Base-by-base conservation (phyloP, 2,329 filamentous ascomycete genomes). In the Paracorniculantispora psalliotae region DNA sequence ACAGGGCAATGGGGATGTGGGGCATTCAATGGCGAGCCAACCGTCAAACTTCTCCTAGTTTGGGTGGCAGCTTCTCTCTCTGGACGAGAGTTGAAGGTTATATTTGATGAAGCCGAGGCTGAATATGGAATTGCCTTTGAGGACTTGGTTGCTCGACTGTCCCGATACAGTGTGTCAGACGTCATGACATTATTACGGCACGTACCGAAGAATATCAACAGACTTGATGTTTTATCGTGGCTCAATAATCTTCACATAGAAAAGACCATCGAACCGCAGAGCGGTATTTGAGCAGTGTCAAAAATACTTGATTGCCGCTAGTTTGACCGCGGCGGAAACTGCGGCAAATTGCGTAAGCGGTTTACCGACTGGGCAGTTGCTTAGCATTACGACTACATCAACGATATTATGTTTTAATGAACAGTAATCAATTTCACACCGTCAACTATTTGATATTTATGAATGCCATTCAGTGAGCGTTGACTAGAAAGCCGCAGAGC, bases 1-100 rank as follows among this genome's bases (percentile, higher is more conserved):
- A 67, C 66, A 1, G 71, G 70, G 0, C 61, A 68, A 3, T 73
- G 72, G 71, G 71, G 72, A 2, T 74, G 72, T 23, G 71, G 72
- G 25, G 71, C 70, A 0, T 74, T 74, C 28, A 69, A 69, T 10
- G 70, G 71, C 3, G 69, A 72, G 41, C 67, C 68, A 17, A 70
- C 63, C 2, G 63, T 69, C 0, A 74, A 74, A 53, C 53, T 69
- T 46, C 37, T 68, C 2, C 5, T 73, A 4, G 53, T 73, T 12
- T 74, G 69, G 71, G 63, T 71, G 2, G 71, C 72, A 5, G 68
- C 70, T 0, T 70, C 68, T 0, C 43, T 62, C 13, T 64, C 67
- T 1, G 53, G 61, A 35, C 60, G 68, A 8, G 50, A 57, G 17
- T 33, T 73, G 26, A 58, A 44, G 1, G 55, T 67, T 25, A 30